Conservation (phyloP, 2,329 filamentous ascomycete species). For the Penicillium sp. region DNA sequence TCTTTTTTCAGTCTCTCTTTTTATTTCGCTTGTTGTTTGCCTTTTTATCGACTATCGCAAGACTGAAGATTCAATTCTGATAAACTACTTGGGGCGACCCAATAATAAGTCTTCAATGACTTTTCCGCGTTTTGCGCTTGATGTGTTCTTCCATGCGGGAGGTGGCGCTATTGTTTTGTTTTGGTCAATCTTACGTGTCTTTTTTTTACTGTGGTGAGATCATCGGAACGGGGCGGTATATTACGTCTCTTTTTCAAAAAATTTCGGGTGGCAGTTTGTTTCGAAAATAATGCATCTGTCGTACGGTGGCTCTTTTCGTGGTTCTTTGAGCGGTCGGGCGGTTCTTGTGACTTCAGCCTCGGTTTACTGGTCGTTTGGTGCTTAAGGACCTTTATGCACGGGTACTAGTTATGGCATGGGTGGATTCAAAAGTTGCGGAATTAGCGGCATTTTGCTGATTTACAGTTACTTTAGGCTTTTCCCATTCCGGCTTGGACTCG, state of each 20-base stretch:
- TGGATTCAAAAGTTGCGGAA: conserved; percentile 15
- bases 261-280: conserved; percentile 13
- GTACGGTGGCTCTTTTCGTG: conserved; percentile 15
- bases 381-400: conserved; percentile 15
- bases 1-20: not conserved
- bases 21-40: conserved; percentile 11
- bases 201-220: not conserved
- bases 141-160: not conserved
- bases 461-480: conserved; percentile 10
- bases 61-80: conserved; percentile 17
- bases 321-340: conserved; percentile 16
- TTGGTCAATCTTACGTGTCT: not conserved
- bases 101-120: conserved; percentile 23
- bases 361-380: conserved; percentile 12
- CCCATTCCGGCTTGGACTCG: not conserved
- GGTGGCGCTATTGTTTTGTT: conserved; percentile 4
- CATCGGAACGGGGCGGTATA: conserved; percentile 8
- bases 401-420: conserved; percentile 16
- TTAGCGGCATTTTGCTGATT: conserved; percentile 15
- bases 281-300: conserved; percentile 14
- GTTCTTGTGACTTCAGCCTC: conserved; percentile 16
- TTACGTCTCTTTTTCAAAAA: conserved; percentile 7
- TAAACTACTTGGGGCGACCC: conserved; percentile 35
- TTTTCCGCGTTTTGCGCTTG: conserved; percentile 9
- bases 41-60: conserved; percentile 12